These are phyloP conservation scores for Gnomoniopsis smithogilvyi DNA, from an alignment of 2,329 filamentous ascomycete genomes.

Conservation along the genomic window DNA sequence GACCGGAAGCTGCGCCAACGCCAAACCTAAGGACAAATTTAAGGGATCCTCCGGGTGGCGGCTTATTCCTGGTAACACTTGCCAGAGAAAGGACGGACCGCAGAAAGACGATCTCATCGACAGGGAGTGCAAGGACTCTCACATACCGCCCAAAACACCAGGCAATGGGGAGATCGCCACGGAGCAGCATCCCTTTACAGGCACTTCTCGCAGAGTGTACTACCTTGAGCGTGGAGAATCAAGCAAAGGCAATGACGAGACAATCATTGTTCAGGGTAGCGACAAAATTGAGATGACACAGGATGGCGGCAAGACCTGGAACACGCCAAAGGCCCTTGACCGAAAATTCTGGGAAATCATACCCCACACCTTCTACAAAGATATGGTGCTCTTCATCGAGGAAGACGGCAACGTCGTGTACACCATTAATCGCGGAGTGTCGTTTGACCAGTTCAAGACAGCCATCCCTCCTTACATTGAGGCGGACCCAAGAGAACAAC, in stretches of 20 bases:
- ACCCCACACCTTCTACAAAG: slow-evolving; percentile 77
- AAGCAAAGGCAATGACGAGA: slow-evolving; percentile 67
- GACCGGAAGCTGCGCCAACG: slow-evolving; percentile 66
- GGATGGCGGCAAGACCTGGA: slow-evolving; percentile 89
- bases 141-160: slow-evolving; percentile 44
- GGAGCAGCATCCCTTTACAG: slow-evolving; percentile 61
- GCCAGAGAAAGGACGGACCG: slow-evolving; percentile 56
- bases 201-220: slow-evolving; percentile 49
- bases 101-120: slow-evolving; percentile 73
- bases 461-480: not conserved
- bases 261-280: slow-evolving; percentile 52
- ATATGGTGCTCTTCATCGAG: slow-evolving; percentile 85
- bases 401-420: slow-evolving; percentile 65
- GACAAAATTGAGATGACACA: slow-evolving; percentile 69
- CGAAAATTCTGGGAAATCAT: slow-evolving; percentile 70
- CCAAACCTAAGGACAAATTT: slow-evolving; percentile 67
- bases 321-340: slow-evolving; percentile 57
- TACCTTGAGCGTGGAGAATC: slow-evolving; percentile 78
- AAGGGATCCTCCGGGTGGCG: slow-evolving; percentile 87
- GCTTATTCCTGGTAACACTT: slow-evolving; percentile 80
- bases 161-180: slow-evolving; percentile 65
- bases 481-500: slow-evolving; percentile 43
- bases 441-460: slow-evolving; percentile 67
- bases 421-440: slow-evolving; percentile 74
- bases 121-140: slow-evolving; percentile 68